Conservation (phyloP, 169 alveolate species). For the Haemoproteus tartakovskyi region DNA sequence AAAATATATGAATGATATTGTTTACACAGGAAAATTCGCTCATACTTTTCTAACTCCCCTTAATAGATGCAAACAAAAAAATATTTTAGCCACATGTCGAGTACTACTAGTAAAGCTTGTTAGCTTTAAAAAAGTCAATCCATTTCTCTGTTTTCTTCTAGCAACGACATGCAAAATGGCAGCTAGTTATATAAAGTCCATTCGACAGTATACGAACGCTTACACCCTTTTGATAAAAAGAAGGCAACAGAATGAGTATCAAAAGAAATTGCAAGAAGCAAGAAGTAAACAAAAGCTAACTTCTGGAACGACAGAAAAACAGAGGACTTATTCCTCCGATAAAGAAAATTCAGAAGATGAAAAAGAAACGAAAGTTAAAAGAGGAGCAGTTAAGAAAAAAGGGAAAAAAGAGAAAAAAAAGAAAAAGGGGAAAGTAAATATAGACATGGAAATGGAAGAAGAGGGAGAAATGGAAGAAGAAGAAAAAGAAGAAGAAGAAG, state of each 20-base stretch:
- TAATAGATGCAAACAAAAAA: slow-evolving; percentile 33
- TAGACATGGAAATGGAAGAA: not conserved
- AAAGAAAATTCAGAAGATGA: not conserved
- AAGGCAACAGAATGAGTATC: slow-evolving; percentile 1
- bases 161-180: slow-evolving; percentile 47
- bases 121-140: slow-evolving; percentile 30
- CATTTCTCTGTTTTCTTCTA: slow-evolving; percentile 23
- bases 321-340: not conserved
- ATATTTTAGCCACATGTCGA: slow-evolving; percentile 32
- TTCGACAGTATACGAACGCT: slow-evolving; percentile 52
- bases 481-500: not conserved
- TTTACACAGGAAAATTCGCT: slow-evolving; percentile 34
- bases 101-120: slow-evolving; percentile 31
- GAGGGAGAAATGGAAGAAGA: not conserved
- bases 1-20: slow-evolving; percentile 37
- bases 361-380: not conserved
- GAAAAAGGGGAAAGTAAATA: not conserved
- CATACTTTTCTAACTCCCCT: slow-evolving; percentile 35
- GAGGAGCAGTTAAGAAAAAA: not conserved
- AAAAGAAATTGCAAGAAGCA: not conserved
- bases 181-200: slow-evolving; percentile 19
- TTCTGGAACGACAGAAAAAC: not conserved
- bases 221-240: slow-evolving; percentile 26
- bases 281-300: no score
- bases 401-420: not conserved